Conservation (phyloP, 2,329 filamentous ascomycete species). For the Paramyrothecium roridum region DNA sequence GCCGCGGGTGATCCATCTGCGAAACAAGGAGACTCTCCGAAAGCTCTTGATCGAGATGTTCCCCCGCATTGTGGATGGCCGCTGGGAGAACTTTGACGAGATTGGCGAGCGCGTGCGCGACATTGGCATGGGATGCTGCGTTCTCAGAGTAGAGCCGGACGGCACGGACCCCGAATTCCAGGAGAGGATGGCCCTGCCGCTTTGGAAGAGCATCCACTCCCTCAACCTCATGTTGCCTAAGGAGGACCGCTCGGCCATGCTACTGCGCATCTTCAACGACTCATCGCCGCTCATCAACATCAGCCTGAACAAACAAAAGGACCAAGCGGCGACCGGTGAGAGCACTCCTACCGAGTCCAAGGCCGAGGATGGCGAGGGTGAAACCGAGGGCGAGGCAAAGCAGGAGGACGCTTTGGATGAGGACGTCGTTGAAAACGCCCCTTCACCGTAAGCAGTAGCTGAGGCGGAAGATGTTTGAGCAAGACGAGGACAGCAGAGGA, state of each 20-base stretch:
- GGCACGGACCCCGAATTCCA: slow-evolving; percentile 56
- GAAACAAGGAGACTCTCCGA: slow-evolving; percentile 74
- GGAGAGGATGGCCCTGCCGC: slow-evolving; percentile 82
- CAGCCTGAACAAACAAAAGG: slow-evolving; percentile 47
- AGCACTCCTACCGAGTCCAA: slow-evolving; percentile 23
- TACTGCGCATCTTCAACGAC: slow-evolving; percentile 88
- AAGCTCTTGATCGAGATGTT: slow-evolving; percentile 95
- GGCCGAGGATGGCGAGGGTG: slow-evolving; percentile 28
- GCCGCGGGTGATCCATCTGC: slow-evolving; percentile 69
- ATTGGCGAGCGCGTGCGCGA: slow-evolving; percentile 80
- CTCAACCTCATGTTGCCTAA: slow-evolving; percentile 98
- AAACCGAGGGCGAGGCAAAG: slow-evolving; percentile 21
- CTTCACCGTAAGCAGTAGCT: slow-evolving; percentile 26
- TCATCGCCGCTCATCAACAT: slow-evolving; percentile 78
- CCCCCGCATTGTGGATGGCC: slow-evolving; percentile 75
- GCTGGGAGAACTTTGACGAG: slow-evolving; percentile 76
- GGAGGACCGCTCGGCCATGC: slow-evolving; percentile 90
- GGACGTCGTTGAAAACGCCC: slow-evolving; percentile 31
- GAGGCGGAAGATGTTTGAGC: slow-evolving; percentile 6
- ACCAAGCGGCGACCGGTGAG: slow-evolving; percentile 14
- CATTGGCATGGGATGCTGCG: slow-evolving; percentile 86
- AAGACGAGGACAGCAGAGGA: slow-evolving; percentile 2
- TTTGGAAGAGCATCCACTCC: slow-evolving; percentile 91
- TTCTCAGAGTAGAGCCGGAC: slow-evolving; percentile 78
- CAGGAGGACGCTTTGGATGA: slow-evolving; percentile 19